A percentile compares a stretch with the other conserved stretches of the same genome.
phyloP scores from a whole-genome alignment of 2,329 filamentous ascomycete genomes.

The Fusarium buxicola region DNA sequence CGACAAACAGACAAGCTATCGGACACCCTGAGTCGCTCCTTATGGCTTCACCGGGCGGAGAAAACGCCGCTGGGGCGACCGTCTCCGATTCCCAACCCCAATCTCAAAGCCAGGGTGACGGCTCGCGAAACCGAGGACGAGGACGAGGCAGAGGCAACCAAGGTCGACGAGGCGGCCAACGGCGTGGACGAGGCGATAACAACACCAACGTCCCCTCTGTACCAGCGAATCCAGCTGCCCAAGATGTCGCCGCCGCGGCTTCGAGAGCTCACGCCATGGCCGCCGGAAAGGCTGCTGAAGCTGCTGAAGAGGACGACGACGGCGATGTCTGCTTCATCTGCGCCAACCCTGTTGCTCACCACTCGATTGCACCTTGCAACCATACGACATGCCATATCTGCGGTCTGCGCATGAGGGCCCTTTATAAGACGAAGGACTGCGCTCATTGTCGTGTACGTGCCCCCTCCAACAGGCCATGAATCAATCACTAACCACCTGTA shows the following conservation, averaged over 20 bases:
- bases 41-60: slow-evolving; percentile 39
- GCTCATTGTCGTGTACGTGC: slow-evolving; percentile 87
- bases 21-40: neutral
- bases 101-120: slow-evolving; percentile 26
- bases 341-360: slow-evolving; percentile 88
- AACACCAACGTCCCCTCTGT: slow-evolving; percentile 29
- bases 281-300: slow-evolving; percentile 40
- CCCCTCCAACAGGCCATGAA: neutral
- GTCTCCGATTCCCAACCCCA: slow-evolving; percentile 38
- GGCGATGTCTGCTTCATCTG: slow-evolving; percentile 97
- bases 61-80: slow-evolving; percentile 20
- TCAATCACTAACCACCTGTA: slow-evolving; percentile 40
- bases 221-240: slow-evolving; percentile 47
- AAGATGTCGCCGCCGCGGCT: slow-evolving; percentile 48
- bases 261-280: slow-evolving; percentile 54
- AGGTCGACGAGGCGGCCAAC: slow-evolving; percentile 52
- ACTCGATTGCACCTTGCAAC: slow-evolving; percentile 92
- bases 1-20: slow-evolving; percentile 7
- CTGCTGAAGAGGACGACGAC: slow-evolving; percentile 65
- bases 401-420: slow-evolving; percentile 85
- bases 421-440: slow-evolving; percentile 97
- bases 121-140: slow-evolving; percentile 55
- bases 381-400: slow-evolving; percentile 98
- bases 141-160: slow-evolving; percentile 57
- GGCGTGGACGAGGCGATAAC: slow-evolving; percentile 47